Conservation (phyloP, 345 rosid genomes). For the Eucalyptus cladocalyx region DNA sequence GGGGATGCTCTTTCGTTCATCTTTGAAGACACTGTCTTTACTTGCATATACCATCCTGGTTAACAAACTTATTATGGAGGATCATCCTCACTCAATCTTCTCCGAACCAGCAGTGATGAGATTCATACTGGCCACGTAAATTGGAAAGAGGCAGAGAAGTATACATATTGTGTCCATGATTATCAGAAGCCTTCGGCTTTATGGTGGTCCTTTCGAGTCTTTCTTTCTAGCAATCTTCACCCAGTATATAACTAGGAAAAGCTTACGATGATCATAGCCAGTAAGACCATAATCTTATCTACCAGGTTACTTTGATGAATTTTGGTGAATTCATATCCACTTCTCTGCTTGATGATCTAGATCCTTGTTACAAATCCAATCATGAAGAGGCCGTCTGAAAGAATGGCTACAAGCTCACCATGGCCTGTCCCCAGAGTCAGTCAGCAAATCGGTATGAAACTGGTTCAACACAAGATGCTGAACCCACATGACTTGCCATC, state of each 20-base stretch:
- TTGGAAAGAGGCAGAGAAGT: background rate
- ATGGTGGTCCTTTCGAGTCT: background rate
- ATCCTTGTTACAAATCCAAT: background rate
- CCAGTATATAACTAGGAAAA: background rate
- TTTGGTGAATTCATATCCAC: background rate
- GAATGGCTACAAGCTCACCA: background rate
- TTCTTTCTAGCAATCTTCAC: background rate
- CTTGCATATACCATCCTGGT: background rate
- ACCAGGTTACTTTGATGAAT: background rate
- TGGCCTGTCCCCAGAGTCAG: background rate
- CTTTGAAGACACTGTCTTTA: background rate
- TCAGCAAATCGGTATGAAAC: background rate
- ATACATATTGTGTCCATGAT: background rate
- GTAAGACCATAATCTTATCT: background rate
- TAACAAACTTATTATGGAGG: background rate
- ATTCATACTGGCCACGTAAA: background rate
- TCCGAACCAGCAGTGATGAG: background rate
- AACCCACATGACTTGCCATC: background rate
- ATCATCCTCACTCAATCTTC: background rate
- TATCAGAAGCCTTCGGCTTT: background rate
- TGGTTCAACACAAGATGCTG: background rate
- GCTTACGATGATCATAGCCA: background rate
- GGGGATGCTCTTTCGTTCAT: background rate
- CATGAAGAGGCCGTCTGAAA: background rate
- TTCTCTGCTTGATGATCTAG: background rate